phyloP scores from a whole-genome alignment of 345 rosid species.

The Dipteronia sinensis region DNA sequence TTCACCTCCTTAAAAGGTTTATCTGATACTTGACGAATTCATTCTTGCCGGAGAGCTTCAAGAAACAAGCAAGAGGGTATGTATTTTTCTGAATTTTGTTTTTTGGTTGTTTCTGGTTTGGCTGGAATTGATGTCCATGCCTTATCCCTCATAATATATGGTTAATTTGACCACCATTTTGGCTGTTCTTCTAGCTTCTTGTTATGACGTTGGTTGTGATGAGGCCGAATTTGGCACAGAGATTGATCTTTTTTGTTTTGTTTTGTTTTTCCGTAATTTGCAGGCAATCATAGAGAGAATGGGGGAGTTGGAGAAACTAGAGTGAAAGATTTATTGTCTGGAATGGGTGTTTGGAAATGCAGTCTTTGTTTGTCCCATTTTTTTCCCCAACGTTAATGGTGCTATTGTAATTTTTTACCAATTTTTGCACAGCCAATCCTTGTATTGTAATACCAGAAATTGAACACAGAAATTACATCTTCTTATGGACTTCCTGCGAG shows the following conservation, averaged over 20 bases:
- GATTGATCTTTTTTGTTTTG: neutral
- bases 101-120: neutral
- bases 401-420: constrained; percentile 16
- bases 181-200: neutral
- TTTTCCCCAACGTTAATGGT: constrained; percentile 10
- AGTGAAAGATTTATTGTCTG: constrained; percentile 33
- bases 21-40: constrained; percentile 96
- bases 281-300: constrained; percentile 95
- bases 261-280: constrained; percentile 11
- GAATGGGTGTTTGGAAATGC: constrained; percentile 5
- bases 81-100: neutral
- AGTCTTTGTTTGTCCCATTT: constrained; percentile 13
- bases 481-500: neutral
- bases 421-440: constrained; percentile 21
- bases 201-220: neutral
- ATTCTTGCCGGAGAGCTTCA: constrained; percentile 99
- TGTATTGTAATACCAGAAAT: constrained; percentile 8
- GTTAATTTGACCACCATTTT: neutral
- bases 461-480: neutral
- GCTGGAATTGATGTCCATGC: neutral
- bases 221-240: neutral
- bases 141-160: neutral
- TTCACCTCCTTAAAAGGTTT: constrained; percentile 49
- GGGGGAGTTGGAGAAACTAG: constrained; percentile 95
- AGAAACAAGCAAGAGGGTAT: constrained; percentile 98